Evolutionary conservation across 2,329 filamentous ascomycete genomes (phyloP), one percentile per base, ranked within the genome.

Genomic region (Cladosporium sp.): DNA sequence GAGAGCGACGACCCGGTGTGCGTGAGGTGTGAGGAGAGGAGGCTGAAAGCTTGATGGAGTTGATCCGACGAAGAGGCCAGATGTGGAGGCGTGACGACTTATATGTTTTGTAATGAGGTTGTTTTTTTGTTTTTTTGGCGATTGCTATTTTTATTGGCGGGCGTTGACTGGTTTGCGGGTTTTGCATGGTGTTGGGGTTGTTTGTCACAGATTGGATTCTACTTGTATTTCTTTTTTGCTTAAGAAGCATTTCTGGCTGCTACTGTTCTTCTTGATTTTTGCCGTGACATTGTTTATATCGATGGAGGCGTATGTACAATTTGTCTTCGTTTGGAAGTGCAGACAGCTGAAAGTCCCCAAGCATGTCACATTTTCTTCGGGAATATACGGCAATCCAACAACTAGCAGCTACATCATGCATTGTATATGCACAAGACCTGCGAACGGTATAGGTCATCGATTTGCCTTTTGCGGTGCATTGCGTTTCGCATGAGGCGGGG

Each of bases 1-100:
- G 83, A 86, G 24, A 81, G 82, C 30, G 82, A 87, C 70, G 80
- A 86, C 67, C 86, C 87, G 4, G 85, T 88, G 11, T 90, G 87
- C 76, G 85, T 88, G 58, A 77, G 75, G 68, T 90, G 87, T 71
- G 87, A 90, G 74, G 86, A 87, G 75, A 82, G 82, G 70, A 82
- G 87, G 70, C 74, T 90, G 69, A 89, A 89, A 75, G 85, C 86
- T 52, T 87, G 72, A 72, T n/a, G 36, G 4, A 14, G 5, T 15
- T 15, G 3, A 41, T 41, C 14, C 36, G 15, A 41, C 7, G 38
- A 44, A 30, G 38, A 41, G 52, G 28, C 32, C 10, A 38, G 49
- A 44, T 8, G n/a, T 55, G 14, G 26, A 32, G 18, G 18, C 14
- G 6, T 41, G 24, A 24, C 26, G n/a, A 58, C 24, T 24, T 18